Conservation (phyloP, 106 monocot species). For the Apostasia ramifera region DNA sequence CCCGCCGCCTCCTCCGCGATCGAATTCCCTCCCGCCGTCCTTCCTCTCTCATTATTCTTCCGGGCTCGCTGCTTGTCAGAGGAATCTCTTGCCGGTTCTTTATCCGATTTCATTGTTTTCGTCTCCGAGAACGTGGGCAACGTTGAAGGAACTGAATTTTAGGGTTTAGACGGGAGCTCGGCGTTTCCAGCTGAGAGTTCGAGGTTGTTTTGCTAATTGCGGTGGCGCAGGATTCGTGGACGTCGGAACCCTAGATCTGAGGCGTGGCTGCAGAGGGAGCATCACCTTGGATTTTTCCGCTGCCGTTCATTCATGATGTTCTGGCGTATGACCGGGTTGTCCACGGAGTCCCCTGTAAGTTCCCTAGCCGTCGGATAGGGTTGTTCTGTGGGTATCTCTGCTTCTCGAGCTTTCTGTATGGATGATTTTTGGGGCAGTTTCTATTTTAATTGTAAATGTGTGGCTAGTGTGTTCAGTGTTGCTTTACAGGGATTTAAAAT, state of each 20-base stretch:
- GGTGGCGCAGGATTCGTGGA: not conserved
- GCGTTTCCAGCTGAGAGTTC: not conserved
- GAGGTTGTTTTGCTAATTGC: not conserved
- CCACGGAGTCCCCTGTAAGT: slow-evolving; percentile 12
- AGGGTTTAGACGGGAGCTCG: not conserved
- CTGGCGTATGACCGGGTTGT: slow-evolving; percentile 18
- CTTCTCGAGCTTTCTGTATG: not conserved
- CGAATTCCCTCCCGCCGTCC: not conserved
- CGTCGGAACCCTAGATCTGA: not conserved
- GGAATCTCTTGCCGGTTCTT: not conserved
- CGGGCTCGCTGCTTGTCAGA: not conserved
- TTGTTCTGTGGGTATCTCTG: not conserved
- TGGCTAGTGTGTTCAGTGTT: not conserved
- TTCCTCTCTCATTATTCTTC: not conserved
- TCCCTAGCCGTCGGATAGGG: not conserved
- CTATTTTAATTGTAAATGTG: not conserved
- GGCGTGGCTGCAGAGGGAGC: not conserved
- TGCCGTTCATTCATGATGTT: slow-evolving; percentile 9
- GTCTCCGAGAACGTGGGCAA: not conserved
- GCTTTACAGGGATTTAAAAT: not conserved
- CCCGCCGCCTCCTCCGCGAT: not conserved
- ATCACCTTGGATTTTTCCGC: not conserved
- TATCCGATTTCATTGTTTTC: not conserved
- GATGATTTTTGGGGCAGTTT: not conserved
- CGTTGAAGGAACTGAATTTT: not conserved